phyloP scores from a whole-genome alignment of 768 basidiomycete genomes.

The Tricholoma sp. region DNA sequence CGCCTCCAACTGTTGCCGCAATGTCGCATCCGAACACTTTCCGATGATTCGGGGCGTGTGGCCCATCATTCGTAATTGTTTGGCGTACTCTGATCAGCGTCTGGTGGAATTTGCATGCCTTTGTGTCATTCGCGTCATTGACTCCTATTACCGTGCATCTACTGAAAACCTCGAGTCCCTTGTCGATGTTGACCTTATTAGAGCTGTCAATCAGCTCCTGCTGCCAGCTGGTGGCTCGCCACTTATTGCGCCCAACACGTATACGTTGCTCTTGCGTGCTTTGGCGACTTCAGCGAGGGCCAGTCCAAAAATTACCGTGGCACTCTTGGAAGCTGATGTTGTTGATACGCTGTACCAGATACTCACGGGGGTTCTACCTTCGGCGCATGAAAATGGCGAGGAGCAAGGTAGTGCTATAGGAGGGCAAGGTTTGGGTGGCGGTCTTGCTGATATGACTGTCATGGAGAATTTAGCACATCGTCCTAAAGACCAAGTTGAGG shows the following conservation, averaged over 20 bases:
- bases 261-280: conserved; percentile 81
- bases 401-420: conserved; percentile 57
- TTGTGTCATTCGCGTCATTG: conserved; percentile 90
- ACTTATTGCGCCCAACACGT: conserved; percentile 80
- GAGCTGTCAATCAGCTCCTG: conserved; percentile 80
- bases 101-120: conserved; percentile 97
- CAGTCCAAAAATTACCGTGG: conserved; percentile 81
- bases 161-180: conserved; percentile 84
- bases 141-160: conserved; percentile 83
- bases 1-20: conserved; percentile 94
- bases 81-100: conserved; percentile 89
- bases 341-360: conserved; percentile 93
- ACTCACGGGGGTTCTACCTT: conserved; percentile 88
- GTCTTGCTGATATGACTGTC: conserved; percentile 93
- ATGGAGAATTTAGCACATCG: conserved; percentile 96
- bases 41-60: conserved; percentile 83
- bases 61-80: conserved; percentile 90
- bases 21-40: conserved; percentile 85
- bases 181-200: conserved; percentile 73
- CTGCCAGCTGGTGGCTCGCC: conserved; percentile 85
- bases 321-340: conserved; percentile 87
- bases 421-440: conserved; percentile 81
- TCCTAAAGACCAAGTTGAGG: conserved; percentile 96
- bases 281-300: conserved; percentile 84
- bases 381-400: conserved; percentile 44